Evolutionary conservation across 495 filamentous ascomycete genomes (phyloP).

Genomic region (Penicillium daleae): DNA sequence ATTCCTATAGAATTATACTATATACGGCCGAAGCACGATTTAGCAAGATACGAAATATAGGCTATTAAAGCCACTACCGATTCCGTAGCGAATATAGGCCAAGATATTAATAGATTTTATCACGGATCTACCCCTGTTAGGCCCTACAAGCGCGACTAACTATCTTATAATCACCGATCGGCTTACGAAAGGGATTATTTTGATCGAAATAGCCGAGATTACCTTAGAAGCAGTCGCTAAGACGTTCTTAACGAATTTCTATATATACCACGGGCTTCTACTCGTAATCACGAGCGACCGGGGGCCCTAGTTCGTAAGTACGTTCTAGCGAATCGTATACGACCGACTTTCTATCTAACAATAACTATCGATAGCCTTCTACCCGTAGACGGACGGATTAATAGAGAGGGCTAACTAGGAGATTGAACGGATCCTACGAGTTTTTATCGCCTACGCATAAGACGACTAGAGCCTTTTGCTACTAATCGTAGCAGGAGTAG

Average conservation of each 20-base stretch:
- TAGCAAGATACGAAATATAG: background rate
- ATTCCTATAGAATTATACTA: background rate
- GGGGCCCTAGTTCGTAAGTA: background rate
- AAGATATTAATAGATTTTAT: conserved; percentile 5
- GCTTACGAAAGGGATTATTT: background rate
- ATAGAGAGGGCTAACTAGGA: background rate
- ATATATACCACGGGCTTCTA: background rate
- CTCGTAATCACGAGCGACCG: conserved; percentile 2
- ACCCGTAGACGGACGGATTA: background rate
- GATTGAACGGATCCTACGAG: background rate
- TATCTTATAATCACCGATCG: background rate
- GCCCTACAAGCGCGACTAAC: background rate
- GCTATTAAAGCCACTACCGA: conserved; percentile 1
- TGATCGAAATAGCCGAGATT: background rate
- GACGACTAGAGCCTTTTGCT: background rate
- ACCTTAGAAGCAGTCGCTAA: background rate
- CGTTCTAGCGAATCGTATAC: background rate
- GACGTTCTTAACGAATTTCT: background rate
- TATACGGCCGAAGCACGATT: background rate
- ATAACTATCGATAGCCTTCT: background rate
- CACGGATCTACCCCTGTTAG: background rate
- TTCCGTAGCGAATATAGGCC: conserved; percentile 4
- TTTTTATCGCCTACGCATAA: background rate
- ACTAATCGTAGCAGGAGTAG: background rate
- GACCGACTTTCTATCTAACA: background rate